These are phyloP conservation scores for Pleurotus djamor DNA, from an alignment of 768 basidiomycete species.

Conservation along the genomic window DNA sequence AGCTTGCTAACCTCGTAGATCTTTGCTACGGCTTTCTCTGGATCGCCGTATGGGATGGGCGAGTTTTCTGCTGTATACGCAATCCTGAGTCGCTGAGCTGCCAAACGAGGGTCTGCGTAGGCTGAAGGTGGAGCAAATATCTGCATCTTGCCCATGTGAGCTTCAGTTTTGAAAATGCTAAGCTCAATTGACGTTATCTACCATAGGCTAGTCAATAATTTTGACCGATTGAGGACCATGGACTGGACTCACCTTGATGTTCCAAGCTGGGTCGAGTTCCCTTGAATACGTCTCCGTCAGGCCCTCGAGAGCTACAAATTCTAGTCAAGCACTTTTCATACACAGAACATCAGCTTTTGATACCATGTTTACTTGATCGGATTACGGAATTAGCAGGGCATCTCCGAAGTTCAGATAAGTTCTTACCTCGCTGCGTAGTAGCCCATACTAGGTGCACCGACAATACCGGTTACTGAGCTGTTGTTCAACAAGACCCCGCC, in stretches of 20 bases:
- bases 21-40: background rate
- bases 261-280: conserved; percentile 33
- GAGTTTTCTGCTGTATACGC: background rate
- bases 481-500: conserved; percentile 30
- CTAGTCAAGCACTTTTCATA: no score
- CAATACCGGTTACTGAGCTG: conserved; percentile 22
- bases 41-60: background rate
- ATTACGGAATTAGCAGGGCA: background rate
- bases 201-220: no score
- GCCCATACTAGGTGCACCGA: background rate
- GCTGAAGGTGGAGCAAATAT: background rate
- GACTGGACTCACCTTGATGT: conserved; percentile 19
- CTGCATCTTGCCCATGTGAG: background rate
- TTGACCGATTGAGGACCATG: no score
- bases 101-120: background rate
- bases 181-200: background rate
- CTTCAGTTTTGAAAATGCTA: background rate
- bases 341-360: background rate
- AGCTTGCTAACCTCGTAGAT: background rate
- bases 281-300: conserved; percentile 20
- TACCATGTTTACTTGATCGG: conserved; percentile 8
- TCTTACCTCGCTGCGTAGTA: conserved; percentile 19
- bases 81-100: background rate
- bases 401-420: background rate
- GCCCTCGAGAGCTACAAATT: conserved; percentile 22